Evolutionary conservation across 208 protist species (phyloP), one percentile per base, ranked within the genome.

Genomic region (Leishmania aethiopica): DNA sequence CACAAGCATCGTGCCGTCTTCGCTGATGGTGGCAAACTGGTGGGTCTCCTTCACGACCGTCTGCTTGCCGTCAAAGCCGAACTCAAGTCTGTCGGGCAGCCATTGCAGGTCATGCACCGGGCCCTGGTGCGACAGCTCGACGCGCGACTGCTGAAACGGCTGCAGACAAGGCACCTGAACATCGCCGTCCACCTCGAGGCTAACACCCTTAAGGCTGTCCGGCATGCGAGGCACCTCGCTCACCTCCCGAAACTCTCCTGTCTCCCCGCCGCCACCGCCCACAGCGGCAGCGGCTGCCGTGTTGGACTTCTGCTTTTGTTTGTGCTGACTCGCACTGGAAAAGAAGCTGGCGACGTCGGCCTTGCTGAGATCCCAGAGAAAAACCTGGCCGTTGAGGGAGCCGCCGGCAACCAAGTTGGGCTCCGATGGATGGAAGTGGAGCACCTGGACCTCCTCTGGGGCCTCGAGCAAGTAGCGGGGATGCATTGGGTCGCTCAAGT

Each of bases 401-500:
- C 95, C 96, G 71, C 96, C 96, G 2, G 85, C 95, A 28, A 98
- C 86, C 35, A 98, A 82, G 77, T 96, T 92, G 5, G 94, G 92
- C n/a, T 80, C 79, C 0, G 92, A 80, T 17, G 96, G 96, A 74
- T 94, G 96, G 80, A 98, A 98, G n/a, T 84, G 79, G 32, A 98
- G 73, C 17, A 95, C 92, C 79, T 96, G 93, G 79, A 98, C 94
- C 87, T 98, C 96, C 40, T 89, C 85, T 17, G 95, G 94, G 0
- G 96, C 86, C 80, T 98, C 94, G 15, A 98, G 89, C 62, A 98
- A 86, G 79, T 91, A 97, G 35, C 90, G 88, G 17, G 96, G 96
- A 74, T 98, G 95, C 92, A 97, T 97, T 25, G 95, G 96, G 78
- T 98, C 96, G 11, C 87, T 79, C 66, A 98, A 91, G 69, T 96